These are phyloP conservation scores for Hymenoscyphus repandus DNA, from an alignment of 2,329 filamentous ascomycete genomes.

Conservation along the genomic window DNA sequence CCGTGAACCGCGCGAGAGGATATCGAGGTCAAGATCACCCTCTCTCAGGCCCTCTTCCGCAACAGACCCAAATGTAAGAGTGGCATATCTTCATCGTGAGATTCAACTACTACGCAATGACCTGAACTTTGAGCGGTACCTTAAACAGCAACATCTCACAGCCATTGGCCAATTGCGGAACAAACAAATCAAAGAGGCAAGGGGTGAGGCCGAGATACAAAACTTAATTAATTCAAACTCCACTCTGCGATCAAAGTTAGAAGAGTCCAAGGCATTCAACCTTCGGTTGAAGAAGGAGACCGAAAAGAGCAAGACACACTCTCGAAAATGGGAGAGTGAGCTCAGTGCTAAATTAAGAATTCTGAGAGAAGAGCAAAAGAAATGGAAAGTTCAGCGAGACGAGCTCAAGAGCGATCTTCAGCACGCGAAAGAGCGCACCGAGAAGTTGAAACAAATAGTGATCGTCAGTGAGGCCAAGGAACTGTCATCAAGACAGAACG, in stretches of 20 bases:
- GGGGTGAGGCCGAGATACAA: constrained; percentile 76
- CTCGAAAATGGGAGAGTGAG: constrained; percentile 74
- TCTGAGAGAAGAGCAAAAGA: constrained; percentile 66
- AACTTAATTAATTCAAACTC: constrained; percentile 75
- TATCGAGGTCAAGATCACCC: constrained; percentile 22
- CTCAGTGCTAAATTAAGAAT: constrained; percentile 60
- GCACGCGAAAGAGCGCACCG: constrained; percentile 52
- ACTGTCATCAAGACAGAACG: constrained; percentile 55
- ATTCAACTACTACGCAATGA: constrained; percentile 75
- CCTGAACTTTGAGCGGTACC: constrained; percentile 75
- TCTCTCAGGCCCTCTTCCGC: constrained; percentile 28
- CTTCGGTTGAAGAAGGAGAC: constrained; percentile 67
- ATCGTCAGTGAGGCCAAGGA: constrained; percentile 66
- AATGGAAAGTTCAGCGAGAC: constrained; percentile 53
- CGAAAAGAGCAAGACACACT: constrained; percentile 64
- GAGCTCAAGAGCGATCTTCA: constrained; percentile 53
- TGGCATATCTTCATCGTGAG: constrained; percentile 62
- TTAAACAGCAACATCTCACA: constrained; percentile 77
- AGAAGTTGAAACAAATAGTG: constrained; percentile 60
- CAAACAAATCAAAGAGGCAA: constrained; percentile 69
- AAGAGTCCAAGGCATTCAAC: constrained; percentile 67
- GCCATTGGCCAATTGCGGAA: constrained; percentile 76
- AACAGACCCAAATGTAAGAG: constrained; percentile 28
- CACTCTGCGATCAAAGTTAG: constrained; percentile 64
- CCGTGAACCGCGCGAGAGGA: constrained; percentile 16